phyloP scores from a whole-genome alignment of 106 monocot species.

The Alisma plantagoaquatica region DNA sequence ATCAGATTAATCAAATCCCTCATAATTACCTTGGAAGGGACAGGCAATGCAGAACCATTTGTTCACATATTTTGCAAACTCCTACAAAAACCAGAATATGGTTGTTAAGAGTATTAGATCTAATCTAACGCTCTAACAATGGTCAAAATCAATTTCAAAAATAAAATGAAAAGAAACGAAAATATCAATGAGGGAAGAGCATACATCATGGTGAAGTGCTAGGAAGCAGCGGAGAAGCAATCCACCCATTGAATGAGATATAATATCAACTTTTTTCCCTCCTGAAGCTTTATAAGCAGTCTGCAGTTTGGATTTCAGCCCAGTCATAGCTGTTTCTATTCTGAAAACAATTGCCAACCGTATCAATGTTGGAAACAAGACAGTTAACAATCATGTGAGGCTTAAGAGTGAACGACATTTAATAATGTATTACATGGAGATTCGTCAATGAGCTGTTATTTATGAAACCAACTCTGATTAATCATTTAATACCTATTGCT shows the following conservation, averaged over 20 bases:
- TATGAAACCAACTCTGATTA: no score
- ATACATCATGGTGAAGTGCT: conserved; percentile 54
- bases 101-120: no score
- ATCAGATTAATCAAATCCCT: neutral
- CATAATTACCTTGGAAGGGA: conserved; percentile 64
- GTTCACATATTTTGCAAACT: conserved; percentile 73
- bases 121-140: no score
- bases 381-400: no score
- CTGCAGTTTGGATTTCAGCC: conserved; percentile 47
- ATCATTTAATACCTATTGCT: conserved; percentile 94
- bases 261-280: conserved; percentile 76
- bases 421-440: no score
- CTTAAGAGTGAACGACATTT: no score
- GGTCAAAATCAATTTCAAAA: neutral
- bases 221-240: conserved; percentile 77
- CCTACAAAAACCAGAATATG: no score
- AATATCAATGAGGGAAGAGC: conserved; percentile 10
- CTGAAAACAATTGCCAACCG: no score
- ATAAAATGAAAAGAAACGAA: neutral
- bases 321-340: conserved; percentile 51
- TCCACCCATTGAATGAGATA: conserved; percentile 98
- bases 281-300: conserved; percentile 74
- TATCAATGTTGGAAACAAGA: no score
- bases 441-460: no score
- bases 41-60: conserved; percentile 92